These are phyloP conservation scores for Cruciata laevipes DNA, from an alignment of 257 asterid species.

Conservation along the genomic window DNA sequence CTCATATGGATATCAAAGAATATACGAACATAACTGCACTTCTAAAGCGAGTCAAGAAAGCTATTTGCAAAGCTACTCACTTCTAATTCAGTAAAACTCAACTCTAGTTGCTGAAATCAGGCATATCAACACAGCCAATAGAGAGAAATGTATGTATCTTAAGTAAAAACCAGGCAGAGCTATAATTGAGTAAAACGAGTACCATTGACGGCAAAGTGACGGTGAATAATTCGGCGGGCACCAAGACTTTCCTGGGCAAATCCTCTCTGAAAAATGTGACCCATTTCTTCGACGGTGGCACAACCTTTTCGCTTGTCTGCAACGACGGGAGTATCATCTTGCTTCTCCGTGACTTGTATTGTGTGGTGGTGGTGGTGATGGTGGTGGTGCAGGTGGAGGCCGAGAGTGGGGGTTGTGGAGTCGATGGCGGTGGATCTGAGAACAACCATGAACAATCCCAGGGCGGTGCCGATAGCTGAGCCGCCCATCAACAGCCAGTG, in stretches of 20 bases:
- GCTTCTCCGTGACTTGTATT: neutral
- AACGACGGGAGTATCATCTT: neutral
- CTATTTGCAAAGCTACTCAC: neutral
- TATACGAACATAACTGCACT: neutral
- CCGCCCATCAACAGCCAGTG: conserved; percentile 32
- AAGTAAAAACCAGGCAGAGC: neutral
- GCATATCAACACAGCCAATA: no score
- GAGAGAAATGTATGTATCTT: no score
- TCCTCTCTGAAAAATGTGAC: conserved; percentile 54
- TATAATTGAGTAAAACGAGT: neutral
- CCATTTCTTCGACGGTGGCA: conserved; percentile 96
- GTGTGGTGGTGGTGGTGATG: conserved; percentile 5
- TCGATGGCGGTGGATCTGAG: conserved; percentile 53
- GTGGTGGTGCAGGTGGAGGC: conserved; percentile 4
- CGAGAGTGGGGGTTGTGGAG: neutral
- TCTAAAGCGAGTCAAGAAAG: neutral
- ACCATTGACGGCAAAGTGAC: conserved; percentile 71
- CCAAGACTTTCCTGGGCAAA: conserved; percentile 54
- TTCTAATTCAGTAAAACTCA: neutral
- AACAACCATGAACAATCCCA: conserved; percentile 48
- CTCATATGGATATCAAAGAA: neutral
- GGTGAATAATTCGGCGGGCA: conserved; percentile 47
- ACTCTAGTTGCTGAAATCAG: neutral
- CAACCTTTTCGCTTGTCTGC: conserved; percentile 30
- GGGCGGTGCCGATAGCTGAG: conserved; percentile 38